Evolutionary conservation across 768 basidiomycete species (phyloP).

Genomic region (Calocera viscosa): DNA sequence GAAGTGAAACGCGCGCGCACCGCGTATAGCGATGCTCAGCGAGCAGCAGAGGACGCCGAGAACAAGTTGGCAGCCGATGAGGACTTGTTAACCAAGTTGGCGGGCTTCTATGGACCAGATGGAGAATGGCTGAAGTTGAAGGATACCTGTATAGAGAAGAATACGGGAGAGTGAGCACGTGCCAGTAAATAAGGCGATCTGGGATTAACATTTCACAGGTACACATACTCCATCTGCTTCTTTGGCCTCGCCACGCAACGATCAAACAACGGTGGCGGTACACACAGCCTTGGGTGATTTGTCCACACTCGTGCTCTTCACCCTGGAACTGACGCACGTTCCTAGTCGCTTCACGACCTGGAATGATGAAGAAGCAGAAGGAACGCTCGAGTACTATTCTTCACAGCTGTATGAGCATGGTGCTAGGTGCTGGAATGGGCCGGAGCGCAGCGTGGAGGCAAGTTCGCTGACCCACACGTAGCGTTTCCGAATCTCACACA

Average conservation of each 20-base stretch:
- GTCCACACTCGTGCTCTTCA: neutral
- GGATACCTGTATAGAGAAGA: constrained; percentile 60
- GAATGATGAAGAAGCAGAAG: constrained; percentile 48
- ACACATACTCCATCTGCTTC: constrained; percentile 87
- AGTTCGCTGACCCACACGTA: constrained; percentile 17
- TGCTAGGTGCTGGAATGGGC: constrained; percentile 93
- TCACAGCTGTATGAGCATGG: constrained; percentile 75
- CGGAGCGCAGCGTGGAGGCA: constrained; percentile 72
- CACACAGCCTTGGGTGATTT: constrained; percentile 71
- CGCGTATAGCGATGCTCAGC: constrained; percentile 22
- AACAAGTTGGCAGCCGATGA: constrained; percentile 43
- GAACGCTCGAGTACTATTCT: constrained; percentile 50
- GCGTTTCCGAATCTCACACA: neutral
- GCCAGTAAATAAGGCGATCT: neutral
- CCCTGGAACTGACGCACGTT: neutral
- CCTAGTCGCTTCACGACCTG: constrained; percentile 67
- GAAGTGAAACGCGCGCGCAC: constrained; percentile 24
- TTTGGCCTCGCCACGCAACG: constrained; percentile 83
- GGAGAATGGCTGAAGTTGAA: constrained; percentile 98
- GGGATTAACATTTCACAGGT: constrained; percentile 36
- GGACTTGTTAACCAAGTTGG: constrained; percentile 52
- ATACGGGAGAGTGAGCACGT: constrained; percentile 74
- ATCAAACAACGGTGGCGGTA: constrained; percentile 62
- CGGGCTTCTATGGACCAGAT: constrained; percentile 56
- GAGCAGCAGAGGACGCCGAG: constrained; percentile 41